phyloP scores from a whole-genome alignment of 2,329 filamentous ascomycete genomes.

The Exophiala dermatitidis region DNA sequence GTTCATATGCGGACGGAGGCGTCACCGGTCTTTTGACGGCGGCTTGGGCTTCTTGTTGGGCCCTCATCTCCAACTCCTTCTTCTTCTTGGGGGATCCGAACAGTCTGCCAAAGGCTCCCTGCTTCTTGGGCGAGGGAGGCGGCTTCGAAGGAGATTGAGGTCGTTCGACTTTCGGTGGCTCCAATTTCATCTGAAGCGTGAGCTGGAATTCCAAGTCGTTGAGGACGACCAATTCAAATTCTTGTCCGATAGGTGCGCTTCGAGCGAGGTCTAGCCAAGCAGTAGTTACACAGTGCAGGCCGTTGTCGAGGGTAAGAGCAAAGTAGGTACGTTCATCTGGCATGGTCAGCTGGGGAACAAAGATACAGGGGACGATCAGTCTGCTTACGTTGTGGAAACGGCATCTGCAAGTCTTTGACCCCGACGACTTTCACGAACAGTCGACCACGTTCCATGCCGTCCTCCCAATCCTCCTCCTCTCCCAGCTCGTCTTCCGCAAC shows the following conservation, averaged over 20 bases:
- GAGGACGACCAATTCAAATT: conserved; percentile 94
- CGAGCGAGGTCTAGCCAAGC: conserved; percentile 88
- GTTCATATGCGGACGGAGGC: conserved; percentile 35
- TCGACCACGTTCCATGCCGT: conserved; percentile 78
- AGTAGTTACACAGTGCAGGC: conserved; percentile 94
- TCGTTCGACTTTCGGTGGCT: conserved; percentile 61
- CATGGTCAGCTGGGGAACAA: conserved; percentile 27
- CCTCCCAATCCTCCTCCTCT: conserved; percentile 52
- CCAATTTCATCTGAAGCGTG: conserved; percentile 89
- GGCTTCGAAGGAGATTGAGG: conserved; percentile 32
- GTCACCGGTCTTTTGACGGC: conserved; percentile 31
- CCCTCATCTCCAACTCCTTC: conserved; percentile 81
- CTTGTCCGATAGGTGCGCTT: conserved; percentile 90
- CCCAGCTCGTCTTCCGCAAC: conserved; percentile 62
- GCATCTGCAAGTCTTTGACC: conserved; percentile 89
- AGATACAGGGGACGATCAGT: not conserved
- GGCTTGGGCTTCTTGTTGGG: conserved; percentile 75
- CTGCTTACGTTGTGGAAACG: conserved; percentile 74
- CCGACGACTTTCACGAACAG: conserved; percentile 98
- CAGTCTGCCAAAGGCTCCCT: conserved; percentile 82
- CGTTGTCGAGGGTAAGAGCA: conserved; percentile 94
- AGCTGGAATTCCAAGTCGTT: conserved; percentile 99
- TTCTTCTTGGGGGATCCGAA: conserved; percentile 95
- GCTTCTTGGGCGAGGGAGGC: conserved; percentile 58
- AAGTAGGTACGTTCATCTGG: conserved; percentile 86